Base-by-base conservation (phyloP, 495 filamentous ascomycete genomes). In the Clavariopsis aquatica region DNA sequence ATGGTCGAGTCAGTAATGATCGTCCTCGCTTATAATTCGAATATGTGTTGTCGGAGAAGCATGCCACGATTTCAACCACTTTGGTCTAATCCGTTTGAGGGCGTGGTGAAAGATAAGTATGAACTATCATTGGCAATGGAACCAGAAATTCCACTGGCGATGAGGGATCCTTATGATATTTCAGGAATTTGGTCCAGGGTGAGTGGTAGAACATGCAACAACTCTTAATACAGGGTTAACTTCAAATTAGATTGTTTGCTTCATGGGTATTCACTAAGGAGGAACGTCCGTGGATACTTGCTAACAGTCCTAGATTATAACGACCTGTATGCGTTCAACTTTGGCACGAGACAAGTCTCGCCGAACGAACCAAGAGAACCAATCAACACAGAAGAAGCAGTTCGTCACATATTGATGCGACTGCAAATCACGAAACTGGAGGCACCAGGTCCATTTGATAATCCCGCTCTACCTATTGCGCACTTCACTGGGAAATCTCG, bases 1-100 rank as follows among this genome's bases (percentile, higher is more conserved):
- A 88, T 85, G 76, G 71, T 88, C 22, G 87, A 90, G 65, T 83
- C 85, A 0, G 78, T 88, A 29, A 78, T 87, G 80, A 71, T 89
- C 0, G 80, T 87, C 28, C 69, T 88, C 15, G 78, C 78, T 4
- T 75, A 77, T 51, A 89, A 88, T 68, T 75, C 87, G 43, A 66
- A 71, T 45, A 61, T 66, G 17, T 82, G 82, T 57, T 71, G 75
- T 20, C 70, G 80, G 12, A 76, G 79, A n/a, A 70, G 68, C 2
- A 74, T 73, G 13, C 73, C 73, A 6, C 69, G 75, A 38, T 81
- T 83, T 57, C 68, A 65, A 45, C 77, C 76, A 19, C 67, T 80
- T 20, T 87, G 85, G 81, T 70, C 73, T 29, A 68, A 64, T 4
- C 80, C 83, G 0, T 88, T 85, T 70, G 74, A 71, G 5, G 87